Evolutionary conservation across 2,329 filamentous ascomycete species (phyloP).

Genomic region (Aspergillus versicolor): DNA sequence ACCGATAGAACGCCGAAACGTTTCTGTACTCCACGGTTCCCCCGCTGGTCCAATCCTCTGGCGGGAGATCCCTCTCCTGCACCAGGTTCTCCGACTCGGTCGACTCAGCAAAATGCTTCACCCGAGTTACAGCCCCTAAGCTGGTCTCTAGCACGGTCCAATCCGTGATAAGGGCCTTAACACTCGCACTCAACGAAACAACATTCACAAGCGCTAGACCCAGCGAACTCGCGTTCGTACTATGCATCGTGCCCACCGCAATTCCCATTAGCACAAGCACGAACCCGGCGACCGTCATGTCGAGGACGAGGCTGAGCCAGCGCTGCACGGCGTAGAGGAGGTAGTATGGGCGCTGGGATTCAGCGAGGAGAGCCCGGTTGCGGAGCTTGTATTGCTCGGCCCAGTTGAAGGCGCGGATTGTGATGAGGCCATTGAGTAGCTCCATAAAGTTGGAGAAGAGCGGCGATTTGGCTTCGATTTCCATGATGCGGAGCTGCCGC

Average conservation of each 20-base stretch:
- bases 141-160: constrained; percentile 5
- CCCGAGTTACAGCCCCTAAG: neutral
- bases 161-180: neutral
- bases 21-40: neutral
- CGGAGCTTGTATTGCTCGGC: neutral
- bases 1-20: neutral
- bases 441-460: constrained; percentile 18
- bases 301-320: constrained; percentile 23
- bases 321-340: constrained; percentile 20
- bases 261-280: constrained; percentile 12
- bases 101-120: neutral
- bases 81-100: neutral
- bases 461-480: constrained; percentile 20
- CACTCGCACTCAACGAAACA: neutral
- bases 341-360: constrained; percentile 22
- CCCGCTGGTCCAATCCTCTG: neutral
- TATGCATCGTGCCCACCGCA: neutral
- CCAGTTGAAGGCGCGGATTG: constrained; percentile 19
- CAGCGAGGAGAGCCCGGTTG: constrained; percentile 9
- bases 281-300: constrained; percentile 15
- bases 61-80: neutral
- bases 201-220: neutral
- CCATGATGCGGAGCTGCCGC: constrained; percentile 17
- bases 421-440: constrained; percentile 11
- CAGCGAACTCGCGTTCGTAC: neutral